phyloP scores from a whole-genome alignment of 768 basidiomycete species.

The Russula lepida region DNA sequence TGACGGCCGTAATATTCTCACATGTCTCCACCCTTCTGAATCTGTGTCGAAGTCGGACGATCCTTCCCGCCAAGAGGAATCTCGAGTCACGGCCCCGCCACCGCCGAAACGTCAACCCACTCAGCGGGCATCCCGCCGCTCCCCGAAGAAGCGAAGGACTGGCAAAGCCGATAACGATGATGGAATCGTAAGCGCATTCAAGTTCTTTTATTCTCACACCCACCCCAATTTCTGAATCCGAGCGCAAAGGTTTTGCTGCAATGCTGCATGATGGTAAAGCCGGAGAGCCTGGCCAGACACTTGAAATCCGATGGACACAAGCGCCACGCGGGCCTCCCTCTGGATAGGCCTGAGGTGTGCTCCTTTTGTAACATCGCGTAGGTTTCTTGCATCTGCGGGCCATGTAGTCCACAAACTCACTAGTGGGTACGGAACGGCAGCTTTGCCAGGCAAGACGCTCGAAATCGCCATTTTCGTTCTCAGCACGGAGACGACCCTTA shows the following conservation, averaged over 20 bases:
- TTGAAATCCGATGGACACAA: slow-evolving; percentile 16
- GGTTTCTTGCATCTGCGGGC: background rate
- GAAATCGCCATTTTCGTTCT: slow-evolving; percentile 17
- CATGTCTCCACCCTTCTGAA: background rate
- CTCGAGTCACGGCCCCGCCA: background rate
- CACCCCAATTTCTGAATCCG: background rate
- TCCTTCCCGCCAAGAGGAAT: background rate
- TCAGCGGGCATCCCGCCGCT: background rate
- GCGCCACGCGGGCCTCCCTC: slow-evolving; percentile 12
- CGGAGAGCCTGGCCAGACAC: slow-evolving; percentile 14
- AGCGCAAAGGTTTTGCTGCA: slow-evolving; percentile 4
- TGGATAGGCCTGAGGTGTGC: slow-evolving; percentile 13
- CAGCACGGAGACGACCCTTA: background rate
- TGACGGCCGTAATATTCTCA: background rate
- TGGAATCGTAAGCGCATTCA: slow-evolving; percentile 1
- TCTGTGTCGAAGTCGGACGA: background rate
- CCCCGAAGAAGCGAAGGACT: slow-evolving; percentile 4
- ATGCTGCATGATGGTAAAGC: slow-evolving; percentile 15
- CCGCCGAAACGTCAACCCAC: background rate
- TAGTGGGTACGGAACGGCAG: background rate
- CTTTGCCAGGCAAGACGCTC: slow-evolving; percentile 16
- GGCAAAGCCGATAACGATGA: background rate
- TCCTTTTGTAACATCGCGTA: slow-evolving; percentile 15
- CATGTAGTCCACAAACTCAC: too few relatives aligned
- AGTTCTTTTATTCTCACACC: background rate